These are phyloP conservation scores for Setaria italica DNA, from an alignment of 202 grass and related monocot species.

Conservation along the genomic window DNA sequence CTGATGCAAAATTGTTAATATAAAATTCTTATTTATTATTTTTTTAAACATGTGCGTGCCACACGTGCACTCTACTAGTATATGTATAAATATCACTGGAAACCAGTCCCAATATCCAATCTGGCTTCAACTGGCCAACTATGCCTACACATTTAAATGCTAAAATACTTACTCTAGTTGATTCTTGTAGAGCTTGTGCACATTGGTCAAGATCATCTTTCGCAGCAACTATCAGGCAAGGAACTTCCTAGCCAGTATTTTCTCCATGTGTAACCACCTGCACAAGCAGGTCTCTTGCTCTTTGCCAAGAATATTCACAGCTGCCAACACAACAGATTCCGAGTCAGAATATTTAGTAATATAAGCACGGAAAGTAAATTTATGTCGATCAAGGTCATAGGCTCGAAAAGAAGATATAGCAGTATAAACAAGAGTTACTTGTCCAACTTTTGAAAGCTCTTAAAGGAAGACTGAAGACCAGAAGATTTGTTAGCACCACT, in stretches of 20 bases:
- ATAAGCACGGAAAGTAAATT: conserved; percentile 1
- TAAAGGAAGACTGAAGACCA: not conserved
- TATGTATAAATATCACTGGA: not conserved
- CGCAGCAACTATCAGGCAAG: conserved; percentile 94
- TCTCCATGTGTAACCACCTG: conserved; percentile 94
- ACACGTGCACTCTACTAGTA: too few relatives aligned
- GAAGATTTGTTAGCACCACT: not conserved
- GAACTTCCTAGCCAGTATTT: conserved; percentile 83
- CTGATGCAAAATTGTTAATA: too few relatives aligned
- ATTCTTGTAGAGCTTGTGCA: conserved; percentile 87
- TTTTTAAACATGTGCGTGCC: too few relatives aligned
- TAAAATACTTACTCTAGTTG: conserved; percentile 77
- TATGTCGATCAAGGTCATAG: not conserved
- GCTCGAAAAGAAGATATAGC: not conserved
- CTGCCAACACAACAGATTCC: conserved; percentile 47
- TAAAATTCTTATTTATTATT: too few relatives aligned
- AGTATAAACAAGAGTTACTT: conserved; percentile 17
- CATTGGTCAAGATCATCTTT: conserved; percentile 98
- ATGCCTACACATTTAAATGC: conserved; percentile 1
- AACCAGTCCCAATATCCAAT: not conserved
- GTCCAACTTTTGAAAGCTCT: not conserved
- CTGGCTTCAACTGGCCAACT: conserved; percentile 6
- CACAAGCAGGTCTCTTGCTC: conserved; percentile 86
- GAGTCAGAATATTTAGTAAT: not conserved
- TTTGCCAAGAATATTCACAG: conserved; percentile 92